phyloP scores from a whole-genome alignment of 1,284 basidiomycete species.

The Erythrobasidium hasegawianum region DNA sequence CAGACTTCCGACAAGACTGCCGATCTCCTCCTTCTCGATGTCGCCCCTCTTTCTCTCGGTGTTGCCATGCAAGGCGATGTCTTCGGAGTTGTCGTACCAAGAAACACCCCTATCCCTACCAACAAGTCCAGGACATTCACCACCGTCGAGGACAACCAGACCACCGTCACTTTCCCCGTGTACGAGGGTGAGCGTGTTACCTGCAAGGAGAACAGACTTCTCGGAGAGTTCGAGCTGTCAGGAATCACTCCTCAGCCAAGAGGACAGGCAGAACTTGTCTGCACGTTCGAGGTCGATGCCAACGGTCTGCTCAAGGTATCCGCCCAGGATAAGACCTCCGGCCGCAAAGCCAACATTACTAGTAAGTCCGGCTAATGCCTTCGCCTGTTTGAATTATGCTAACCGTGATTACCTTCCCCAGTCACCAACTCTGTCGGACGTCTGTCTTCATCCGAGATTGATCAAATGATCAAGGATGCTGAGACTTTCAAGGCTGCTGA shows the following conservation, averaged over 20 bases:
- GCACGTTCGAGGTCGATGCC: conserved; percentile 93
- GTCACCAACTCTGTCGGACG: conserved; percentile 95
- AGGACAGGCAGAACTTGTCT: conserved; percentile 88
- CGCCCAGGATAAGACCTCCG: conserved; percentile 87
- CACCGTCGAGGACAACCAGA: conserved; percentile 98
- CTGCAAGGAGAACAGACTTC: conserved; percentile 92
- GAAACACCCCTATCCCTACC: conserved; percentile 95
- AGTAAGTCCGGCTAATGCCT: no score
- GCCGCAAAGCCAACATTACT: conserved; percentile 87
- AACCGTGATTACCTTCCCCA: conserved; percentile 49
- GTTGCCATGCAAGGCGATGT: conserved; percentile 98
- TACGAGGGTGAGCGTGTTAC: conserved; percentile 97
- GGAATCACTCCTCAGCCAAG: conserved; percentile 96
- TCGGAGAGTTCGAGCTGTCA: conserved; percentile 95
- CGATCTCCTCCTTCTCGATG: conserved; percentile 91
- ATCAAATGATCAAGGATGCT: conserved; percentile 97
- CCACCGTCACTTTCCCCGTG: conserved; percentile 85
- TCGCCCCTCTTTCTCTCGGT: conserved; percentile 92
- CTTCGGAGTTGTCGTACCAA: conserved; percentile 91
- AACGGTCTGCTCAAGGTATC: conserved; percentile 95
- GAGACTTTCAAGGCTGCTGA: conserved; percentile 94
- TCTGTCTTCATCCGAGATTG: conserved; percentile 88
- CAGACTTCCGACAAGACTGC: conserved; percentile 94
- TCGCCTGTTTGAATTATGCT: no score
- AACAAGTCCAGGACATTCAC: conserved; percentile 96